Evolutionary conservation across 495 filamentous ascomycete species (phyloP), one percentile per base, ranked within the genome.

Genomic region (Daldinia loculata): DNA sequence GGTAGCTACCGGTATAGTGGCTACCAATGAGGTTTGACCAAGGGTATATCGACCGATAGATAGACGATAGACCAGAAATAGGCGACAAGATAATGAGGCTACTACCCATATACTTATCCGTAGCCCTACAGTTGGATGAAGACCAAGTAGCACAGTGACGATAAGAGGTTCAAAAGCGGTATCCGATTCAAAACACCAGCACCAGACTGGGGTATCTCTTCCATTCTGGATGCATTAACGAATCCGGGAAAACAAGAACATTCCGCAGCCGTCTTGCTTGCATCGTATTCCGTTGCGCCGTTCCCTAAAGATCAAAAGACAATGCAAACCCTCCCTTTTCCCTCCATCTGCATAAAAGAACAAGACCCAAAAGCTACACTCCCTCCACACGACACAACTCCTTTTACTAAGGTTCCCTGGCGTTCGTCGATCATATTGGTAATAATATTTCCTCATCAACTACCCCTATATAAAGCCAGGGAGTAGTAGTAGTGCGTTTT

Each of bases 281-380:
- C 60, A 61, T 74, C 66, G 55, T 74, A 74, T 67, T 74, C 71
- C 71, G 58, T 70, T 70, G 64, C 71, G 71, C 71, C 71, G 66
- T 74, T 64, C 62, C 71, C 71, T 63, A 30, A 70, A 66, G 26
- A 69, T 59, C 48, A 63, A 66, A 66, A 61, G 34, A 57, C 38
- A 61, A 66, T 64, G 71, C 58, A 61, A 62, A 69, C 26, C 56
- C 55, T 57, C 48, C 41, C 58, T 51, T 61, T 70, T 67, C 63
- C 22, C 41, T 52, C 50, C 70, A 59, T 60, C 52, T 58, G 61
- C 53, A 55, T 61, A 72, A 50, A 12, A 55, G 39, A 45, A 45
- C 29, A 45, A 69, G 48, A 56, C 52, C 61, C 65, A 66, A 34
- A 55, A 67, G 48, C 64, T 64, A 43, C 59, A 17, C 39, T 36